These are phyloP conservation scores for Bruguiera gymnorhiza DNA, from an alignment of 345 rosid genomes.

Conservation along the genomic window DNA sequence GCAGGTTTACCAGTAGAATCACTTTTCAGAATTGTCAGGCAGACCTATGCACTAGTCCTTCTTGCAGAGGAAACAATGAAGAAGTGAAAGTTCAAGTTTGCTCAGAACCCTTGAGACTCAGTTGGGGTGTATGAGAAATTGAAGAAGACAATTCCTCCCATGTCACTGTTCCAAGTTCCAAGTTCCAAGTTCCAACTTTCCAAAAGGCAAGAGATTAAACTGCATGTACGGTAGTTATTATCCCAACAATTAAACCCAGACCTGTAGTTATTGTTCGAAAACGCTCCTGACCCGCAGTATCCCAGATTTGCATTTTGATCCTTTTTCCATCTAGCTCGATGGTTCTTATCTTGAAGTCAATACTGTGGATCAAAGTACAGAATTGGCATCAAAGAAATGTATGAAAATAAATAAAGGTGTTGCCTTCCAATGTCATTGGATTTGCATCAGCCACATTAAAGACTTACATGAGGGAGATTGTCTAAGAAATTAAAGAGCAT, in stretches of 20 bases:
- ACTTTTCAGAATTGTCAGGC: too few relatives aligned
- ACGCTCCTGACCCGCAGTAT: constrained; percentile 63
- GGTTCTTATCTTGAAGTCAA: constrained; percentile 67
- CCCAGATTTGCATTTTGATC: constrained; percentile 71
- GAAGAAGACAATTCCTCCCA: too few relatives aligned
- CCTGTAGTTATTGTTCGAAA: constrained; percentile 59
- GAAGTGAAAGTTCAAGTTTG: too few relatives aligned
- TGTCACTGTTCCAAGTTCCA: too few relatives aligned
- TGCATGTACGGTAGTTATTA: too few relatives aligned
- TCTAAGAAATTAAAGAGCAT: too few relatives aligned
- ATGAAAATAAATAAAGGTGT: neutral
- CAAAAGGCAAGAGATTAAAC: too few relatives aligned
- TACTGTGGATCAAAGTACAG: constrained; percentile 25
- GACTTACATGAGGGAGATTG: neutral
- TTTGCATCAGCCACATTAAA: neutral
- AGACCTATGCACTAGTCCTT: neutral
- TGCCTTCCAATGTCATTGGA: neutral
- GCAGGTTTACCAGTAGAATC: too few relatives aligned
- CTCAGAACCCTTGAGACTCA: too few relatives aligned
- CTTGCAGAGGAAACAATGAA: neutral
- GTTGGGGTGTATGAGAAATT: too few relatives aligned
- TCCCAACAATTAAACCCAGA: constrained; percentile 3
- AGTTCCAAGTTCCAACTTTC: too few relatives aligned
- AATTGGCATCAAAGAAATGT: neutral
- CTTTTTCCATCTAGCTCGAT: constrained; percentile 72